Percentiles rank a stretch among this genome's conserved stretches.
phyloP scores from a whole-genome alignment of 2,329 filamentous ascomycete genomes.

The Clonostachys rhizophaga region DNA sequence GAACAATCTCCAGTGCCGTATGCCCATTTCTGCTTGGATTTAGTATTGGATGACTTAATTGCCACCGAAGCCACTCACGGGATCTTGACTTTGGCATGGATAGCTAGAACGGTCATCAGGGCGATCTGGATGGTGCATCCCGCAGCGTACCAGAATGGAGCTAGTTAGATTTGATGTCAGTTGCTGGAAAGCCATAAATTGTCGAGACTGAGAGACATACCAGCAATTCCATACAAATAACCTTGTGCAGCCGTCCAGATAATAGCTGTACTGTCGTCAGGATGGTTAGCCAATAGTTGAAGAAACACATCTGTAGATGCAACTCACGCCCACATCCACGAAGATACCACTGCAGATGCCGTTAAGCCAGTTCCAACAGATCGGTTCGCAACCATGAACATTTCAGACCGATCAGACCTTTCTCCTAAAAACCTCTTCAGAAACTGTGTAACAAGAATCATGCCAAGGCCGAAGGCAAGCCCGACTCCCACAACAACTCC shows the following conservation, averaged over 20 bases:
- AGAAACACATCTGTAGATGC: constrained; percentile 41
- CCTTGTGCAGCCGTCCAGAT: no score
- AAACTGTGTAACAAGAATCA: constrained; percentile 57
- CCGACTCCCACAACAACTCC: constrained; percentile 73
- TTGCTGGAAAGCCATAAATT: constrained; percentile 59
- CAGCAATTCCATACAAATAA: no score
- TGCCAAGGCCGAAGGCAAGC: constrained; percentile 68
- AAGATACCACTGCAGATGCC: constrained; percentile 84
- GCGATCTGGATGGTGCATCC: constrained; percentile 85
- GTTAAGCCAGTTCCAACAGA: constrained; percentile 88
- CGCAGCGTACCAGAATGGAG: constrained; percentile 49
- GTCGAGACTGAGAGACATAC: constrained; percentile 60
- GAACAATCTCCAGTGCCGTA: constrained; percentile 77
- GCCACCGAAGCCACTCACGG: no score
- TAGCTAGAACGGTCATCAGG: constrained; percentile 84
- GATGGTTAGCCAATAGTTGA: no score
- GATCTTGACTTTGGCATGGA: no score
- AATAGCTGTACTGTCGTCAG: no score
- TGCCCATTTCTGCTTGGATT: constrained; percentile 83
- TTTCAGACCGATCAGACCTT: constrained; percentile 81
- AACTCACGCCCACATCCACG: constrained; percentile 83
- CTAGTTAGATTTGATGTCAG: constrained; percentile 32
- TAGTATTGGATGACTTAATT: no score
- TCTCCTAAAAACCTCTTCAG: constrained; percentile 55
- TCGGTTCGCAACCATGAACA: constrained; percentile 84